Evolutionary conservation across 2,329 filamentous ascomycete species (phyloP), one percentile per base, ranked within the genome.

Genomic region (Westerdykella sp.): DNA sequence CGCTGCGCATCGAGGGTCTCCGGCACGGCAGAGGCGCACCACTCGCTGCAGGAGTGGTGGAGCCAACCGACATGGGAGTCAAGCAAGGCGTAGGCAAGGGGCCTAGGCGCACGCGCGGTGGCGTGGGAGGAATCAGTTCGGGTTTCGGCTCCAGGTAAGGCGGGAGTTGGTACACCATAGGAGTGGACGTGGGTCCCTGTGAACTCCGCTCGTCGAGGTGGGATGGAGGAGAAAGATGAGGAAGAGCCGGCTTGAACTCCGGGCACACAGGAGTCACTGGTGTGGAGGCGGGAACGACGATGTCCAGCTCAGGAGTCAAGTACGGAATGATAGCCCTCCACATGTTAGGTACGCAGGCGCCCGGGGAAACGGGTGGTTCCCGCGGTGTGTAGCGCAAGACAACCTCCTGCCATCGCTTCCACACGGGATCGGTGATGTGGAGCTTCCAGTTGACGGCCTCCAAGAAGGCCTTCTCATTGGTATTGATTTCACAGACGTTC

Each of bases 391-490:
- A 85, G 68, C 86, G 87, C 53, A 95, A 73, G 41, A 97, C 87
- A 50, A 96, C 84, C 50, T 95, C 87, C 36, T 88, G 91, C 93
- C 93, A 98, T 51, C 86, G 83, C 65, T 93, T 85, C 70, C 95
- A 97, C 9, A 87, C 78, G 3, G 84, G 78, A 54, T 96, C 89
- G 1, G 88, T 84, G 50, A 98, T 91, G 67, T 98, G 93, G 23
- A 98, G 79, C 59, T 89, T 87, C 90, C 91, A 98, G 66, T 88
- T 84, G 49, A 98, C 87, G 37, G 90, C 87, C 48, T 84, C 73
- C 37, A 98, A 77, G 65, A 97, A 98, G 14, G 87, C 83, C 67
- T 94, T 84, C 71, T 98, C 93, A 66, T 97, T 97, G 62, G 89
- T 85, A 69, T 97, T 97, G 69, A 98, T 97, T 70, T 98, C 93